Base-by-base conservation (phyloP, 129 eudicot species). In the Arctium lappa region DNA sequence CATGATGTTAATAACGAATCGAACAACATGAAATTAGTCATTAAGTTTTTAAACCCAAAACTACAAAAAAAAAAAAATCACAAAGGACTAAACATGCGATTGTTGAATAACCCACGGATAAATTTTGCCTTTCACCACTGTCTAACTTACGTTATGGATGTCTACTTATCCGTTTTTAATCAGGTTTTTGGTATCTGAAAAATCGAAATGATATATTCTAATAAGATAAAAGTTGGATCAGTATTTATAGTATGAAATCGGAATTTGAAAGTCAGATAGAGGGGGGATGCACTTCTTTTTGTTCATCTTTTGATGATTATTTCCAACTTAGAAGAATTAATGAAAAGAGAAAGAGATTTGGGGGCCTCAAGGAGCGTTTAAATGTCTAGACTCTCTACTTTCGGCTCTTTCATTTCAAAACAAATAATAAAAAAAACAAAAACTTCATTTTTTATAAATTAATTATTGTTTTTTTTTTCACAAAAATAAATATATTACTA, bases 351-450 rank as follows among this genome's bases (percentile, higher is more conserved):
- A 80, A 27, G 77, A 66, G 48, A 73, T 84, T 33, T 79, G 75
- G 84, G 87, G 87, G 76, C 87, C 87, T 84, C 80, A 48, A 79
- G 84, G 87, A 84, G 87, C 87, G 87, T 69, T 79, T 84, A 79
- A 62, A 84, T 2, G 27, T 33, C 36, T 33, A 33, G 36, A 33
- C 36, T 33, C 75, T 73, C 83, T 7, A 79, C 87, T 84, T 84
- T 84, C 84, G 84, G 87, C 84, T 48, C 76, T 79, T 22, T 65
- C 56, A 33, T 84, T 79, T 79, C 63, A 84, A 27, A 56, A 56
- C 66, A 56, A 15, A 15, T 16, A 3, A 65, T 56, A 56, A 56
- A 13, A 2, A 53, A 5, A 22, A 10, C 50, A 73, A 15, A 48
- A 31, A 40, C 0, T 12, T 27, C 4, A 34, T 16, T 4, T 71